Evolutionary conservation across 345 rosid species (phyloP), one percentile per base, ranked within the genome.

Genomic region (Murraya koenigii): DNA sequence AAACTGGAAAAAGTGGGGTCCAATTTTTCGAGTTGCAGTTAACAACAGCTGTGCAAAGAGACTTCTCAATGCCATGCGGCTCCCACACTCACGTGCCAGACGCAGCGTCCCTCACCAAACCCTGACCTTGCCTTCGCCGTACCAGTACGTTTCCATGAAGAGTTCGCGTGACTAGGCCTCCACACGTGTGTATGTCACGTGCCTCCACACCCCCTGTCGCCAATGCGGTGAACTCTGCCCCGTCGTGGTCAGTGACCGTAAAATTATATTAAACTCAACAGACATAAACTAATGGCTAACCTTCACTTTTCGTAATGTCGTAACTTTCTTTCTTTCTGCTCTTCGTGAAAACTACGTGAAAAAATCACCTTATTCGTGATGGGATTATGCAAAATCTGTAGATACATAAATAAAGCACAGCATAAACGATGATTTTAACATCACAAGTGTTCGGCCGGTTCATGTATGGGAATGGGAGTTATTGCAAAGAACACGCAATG

Each of bases 121-220:
- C 38, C 66, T 56, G 81, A 80, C 82, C 82, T 67, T 84, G 83
- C 83, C 86, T 71, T 77, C 64, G 47, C 88, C 86, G 86, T 82
- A 85, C 86, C 32, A 38, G 63, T 69, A 47, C 66, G 69, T 69
- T 68, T 69, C 25, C 10, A 6, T 38, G 23, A 54, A 22, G 8
- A 22, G 66, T 13, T 68, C 85, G 81, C 88, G 85, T 83, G 86
- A 44, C 56, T 9, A 5, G n/a, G 47, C 69, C 56, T 10, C 30
- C 23, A 44, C 49, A n/a, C 77, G 54, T 49, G 63, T 38, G 79
- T 41, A 26, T 41, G 52, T 62, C 79, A 75, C 78, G 39, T 80
- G 80, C 71, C 11, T 30, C 35, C 47, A 15, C 28, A 2, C 2
- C 49, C 47, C 36, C 8, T 1, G 0, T 28, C 5, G 22, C 55